Evolutionary conservation across 805 yeast genomes (phyloP).

Genomic region (Wickerhamomyces chaumierensis): DNA sequence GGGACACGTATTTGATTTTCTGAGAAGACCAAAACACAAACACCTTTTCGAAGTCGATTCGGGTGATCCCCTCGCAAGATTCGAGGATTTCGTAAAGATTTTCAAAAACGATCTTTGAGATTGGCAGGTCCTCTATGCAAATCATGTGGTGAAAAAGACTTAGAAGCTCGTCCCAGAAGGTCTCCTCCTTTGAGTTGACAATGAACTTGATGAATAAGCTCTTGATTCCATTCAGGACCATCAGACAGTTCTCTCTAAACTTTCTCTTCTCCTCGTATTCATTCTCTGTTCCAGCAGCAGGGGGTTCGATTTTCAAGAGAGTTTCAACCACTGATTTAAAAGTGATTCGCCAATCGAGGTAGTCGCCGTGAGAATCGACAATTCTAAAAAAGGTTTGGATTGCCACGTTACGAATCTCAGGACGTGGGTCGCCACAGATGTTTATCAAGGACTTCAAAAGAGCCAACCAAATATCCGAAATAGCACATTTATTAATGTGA

Average conservation of each 20-base stretch:
- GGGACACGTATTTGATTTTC: slow-evolving; percentile 32
- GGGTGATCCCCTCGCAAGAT: slow-evolving; percentile 22
- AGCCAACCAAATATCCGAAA: slow-evolving; percentile 48
- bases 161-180: slow-evolving; percentile 49
- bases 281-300: slow-evolving; percentile 9
- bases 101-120: slow-evolving; percentile 45
- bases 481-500: slow-evolving; percentile 15
- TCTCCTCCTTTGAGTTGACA: slow-evolving; percentile 19
- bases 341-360: slow-evolving; percentile 59
- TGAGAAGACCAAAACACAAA: slow-evolving; percentile 41
- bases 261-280: slow-evolving; percentile 24
- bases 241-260: slow-evolving; percentile 50
- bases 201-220: slow-evolving; percentile 48
- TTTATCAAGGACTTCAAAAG: slow-evolving; percentile 50
- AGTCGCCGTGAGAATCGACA: slow-evolving; percentile 56
- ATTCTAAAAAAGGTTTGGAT: slow-evolving; percentile 81
- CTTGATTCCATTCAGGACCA: slow-evolving; percentile 56
- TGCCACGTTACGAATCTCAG: slow-evolving; percentile 83
- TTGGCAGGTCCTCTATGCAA: slow-evolving; percentile 32
- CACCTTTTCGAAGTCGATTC: slow-evolving; percentile 25
- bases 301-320: slow-evolving; percentile 23
- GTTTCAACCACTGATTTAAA: slow-evolving; percentile 50
- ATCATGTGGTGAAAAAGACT: slow-evolving; percentile 34
- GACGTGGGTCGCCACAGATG: slow-evolving; percentile 52
- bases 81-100: slow-evolving; percentile 37